A percentile compares a stretch with the other conserved stretches of the same genome.
Evolutionary conservation across 1,284 basidiomycete species (phyloP).

Genomic region (Tilletia walkeri): DNA sequence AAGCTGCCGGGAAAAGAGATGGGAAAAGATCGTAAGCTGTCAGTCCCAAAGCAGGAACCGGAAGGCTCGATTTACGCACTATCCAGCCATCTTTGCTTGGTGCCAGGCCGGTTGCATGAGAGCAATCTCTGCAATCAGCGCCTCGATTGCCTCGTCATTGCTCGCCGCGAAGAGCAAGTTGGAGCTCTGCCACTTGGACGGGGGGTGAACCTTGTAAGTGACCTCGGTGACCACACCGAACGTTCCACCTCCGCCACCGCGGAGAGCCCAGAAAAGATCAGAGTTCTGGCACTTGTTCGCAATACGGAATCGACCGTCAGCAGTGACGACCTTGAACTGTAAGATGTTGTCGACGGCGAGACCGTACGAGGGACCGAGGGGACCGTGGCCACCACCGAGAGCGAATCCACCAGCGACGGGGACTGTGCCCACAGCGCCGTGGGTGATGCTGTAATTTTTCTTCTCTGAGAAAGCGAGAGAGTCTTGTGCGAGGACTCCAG

Average conservation of each 20-base stretch:
- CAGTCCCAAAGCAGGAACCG: no score
- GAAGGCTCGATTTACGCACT: background rate
- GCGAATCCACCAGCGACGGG: conserved; percentile 29
- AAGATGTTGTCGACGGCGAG: conserved; percentile 40
- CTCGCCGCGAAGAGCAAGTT: background rate
- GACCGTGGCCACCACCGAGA: conserved; percentile 25
- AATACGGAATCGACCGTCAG: conserved; percentile 41
- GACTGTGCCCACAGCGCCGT: conserved; percentile 59
- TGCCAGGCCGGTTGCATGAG: conserved; percentile 19
- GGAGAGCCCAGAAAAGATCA: conserved; percentile 63
- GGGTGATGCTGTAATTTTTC: conserved; percentile 59
- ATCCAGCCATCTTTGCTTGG: conserved; percentile 15
- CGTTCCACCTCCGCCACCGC: conserved; percentile 65
- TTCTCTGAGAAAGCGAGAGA: conserved; percentile 58
- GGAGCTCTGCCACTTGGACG: conserved; percentile 18
- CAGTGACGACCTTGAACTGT: conserved; percentile 35
- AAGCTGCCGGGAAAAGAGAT: background rate
- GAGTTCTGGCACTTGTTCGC: conserved; percentile 24
- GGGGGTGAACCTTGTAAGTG: conserved; percentile 52
- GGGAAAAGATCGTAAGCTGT: no score
- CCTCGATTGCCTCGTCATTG: conserved; percentile 19
- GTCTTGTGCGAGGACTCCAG: conserved; percentile 60
- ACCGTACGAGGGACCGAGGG: conserved; percentile 24
- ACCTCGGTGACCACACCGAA: conserved; percentile 63
- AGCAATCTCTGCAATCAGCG: conserved; percentile 18